phyloP scores from a whole-genome alignment of 306 rosid genomes.

The Fragaria vesca region DNA sequence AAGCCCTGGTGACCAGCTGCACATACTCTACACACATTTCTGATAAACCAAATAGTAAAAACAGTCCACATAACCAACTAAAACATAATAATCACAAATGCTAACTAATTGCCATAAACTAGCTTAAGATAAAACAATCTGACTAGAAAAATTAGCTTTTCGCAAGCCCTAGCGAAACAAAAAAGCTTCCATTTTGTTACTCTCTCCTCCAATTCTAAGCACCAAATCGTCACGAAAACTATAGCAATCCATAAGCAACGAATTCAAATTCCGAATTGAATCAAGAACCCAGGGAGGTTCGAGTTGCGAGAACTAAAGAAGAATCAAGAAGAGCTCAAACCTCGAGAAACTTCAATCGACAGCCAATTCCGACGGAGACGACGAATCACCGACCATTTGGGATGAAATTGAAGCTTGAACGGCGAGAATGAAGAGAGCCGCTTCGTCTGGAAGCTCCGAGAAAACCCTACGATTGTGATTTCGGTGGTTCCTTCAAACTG shows the following conservation, averaged over 20 bases:
- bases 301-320: background rate
- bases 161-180: slow-evolving; percentile 17
- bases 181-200: slow-evolving; percentile 17
- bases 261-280: slow-evolving; percentile 36
- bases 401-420: slow-evolving; percentile 14
- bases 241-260: slow-evolving; percentile 26
- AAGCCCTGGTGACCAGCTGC: slow-evolving; percentile 11
- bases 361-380: slow-evolving; percentile 18
- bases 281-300: slow-evolving; percentile 10
- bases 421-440: slow-evolving; percentile 24
- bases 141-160: slow-evolving; percentile 12
- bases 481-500: slow-evolving; percentile 15
- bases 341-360: slow-evolving; percentile 40
- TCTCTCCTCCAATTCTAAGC: slow-evolving; percentile 9
- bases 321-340: slow-evolving; percentile 28
- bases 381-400: slow-evolving; percentile 13
- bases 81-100: background rate
- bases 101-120: background rate
- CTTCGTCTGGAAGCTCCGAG: slow-evolving; percentile 5
- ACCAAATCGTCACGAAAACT: slow-evolving; percentile 13
- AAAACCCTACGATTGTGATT: slow-evolving; percentile 31
- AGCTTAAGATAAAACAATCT: background rate
- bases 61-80: background rate
- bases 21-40: background rate
- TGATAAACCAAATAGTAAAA: background rate